A percentile compares a stretch with the other conserved stretches of the same genome.
phyloP scores from a whole-genome alignment of 768 basidiomycete species.

The Naganishia friedmannii region DNA sequence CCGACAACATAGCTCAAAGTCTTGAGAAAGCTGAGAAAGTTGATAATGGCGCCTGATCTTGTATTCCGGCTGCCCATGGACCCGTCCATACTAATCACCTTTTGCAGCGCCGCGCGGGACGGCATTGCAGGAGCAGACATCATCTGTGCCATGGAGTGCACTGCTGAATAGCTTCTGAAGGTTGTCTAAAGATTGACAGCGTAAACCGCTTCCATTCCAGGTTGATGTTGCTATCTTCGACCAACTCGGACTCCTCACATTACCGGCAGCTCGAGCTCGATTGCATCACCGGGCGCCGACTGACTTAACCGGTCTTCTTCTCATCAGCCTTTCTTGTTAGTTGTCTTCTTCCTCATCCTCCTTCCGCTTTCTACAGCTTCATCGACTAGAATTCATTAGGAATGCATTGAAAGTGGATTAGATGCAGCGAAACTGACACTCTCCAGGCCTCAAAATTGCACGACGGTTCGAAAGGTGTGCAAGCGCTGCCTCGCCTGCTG shows the following conservation, averaged over 20 bases:
- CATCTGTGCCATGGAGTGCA: neutral
- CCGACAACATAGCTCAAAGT: constrained; percentile 42
- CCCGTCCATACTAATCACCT: neutral
- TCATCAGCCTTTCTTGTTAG: neutral
- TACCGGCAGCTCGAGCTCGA: neutral
- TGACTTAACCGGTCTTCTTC: neutral
- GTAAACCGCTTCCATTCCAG: too few species aligned
- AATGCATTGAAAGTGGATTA: too few species aligned
- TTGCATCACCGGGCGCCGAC: constrained; percentile 4
- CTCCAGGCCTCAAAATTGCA: too few species aligned
- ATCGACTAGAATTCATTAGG: too few species aligned
- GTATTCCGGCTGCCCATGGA: neutral
- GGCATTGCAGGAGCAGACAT: constrained; percentile 8
- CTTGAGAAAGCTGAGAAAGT: constrained; percentile 33
- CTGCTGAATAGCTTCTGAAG: too few species aligned
- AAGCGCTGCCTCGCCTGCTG: too few species aligned
- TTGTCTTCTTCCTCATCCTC: too few species aligned
- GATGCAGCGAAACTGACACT: too few species aligned
- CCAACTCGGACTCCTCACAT: neutral
- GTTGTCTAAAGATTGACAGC: too few species aligned
- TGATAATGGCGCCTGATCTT: constrained; percentile 9
- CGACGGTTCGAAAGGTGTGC: too few species aligned
- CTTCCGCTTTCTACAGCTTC: too few species aligned
- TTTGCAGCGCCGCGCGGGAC: neutral
- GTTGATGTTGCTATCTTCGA: too few species aligned